These are phyloP conservation scores for Carpinus viminea DNA, from an alignment of 306 rosid species.

Conservation along the genomic window DNA sequence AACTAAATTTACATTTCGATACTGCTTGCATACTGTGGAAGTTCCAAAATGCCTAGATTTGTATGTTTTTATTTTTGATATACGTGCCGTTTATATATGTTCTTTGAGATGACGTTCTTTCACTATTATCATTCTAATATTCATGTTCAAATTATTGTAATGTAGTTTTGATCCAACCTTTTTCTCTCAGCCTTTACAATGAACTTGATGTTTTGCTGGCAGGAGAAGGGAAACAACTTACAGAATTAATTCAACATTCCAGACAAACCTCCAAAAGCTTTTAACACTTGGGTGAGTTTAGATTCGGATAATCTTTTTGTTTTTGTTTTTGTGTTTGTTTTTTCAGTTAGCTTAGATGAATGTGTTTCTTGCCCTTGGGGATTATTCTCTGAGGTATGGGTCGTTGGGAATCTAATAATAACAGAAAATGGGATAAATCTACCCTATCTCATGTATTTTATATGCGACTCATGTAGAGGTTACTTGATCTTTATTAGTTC, in stretches of 20 bases:
- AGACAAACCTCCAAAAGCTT: conserved; percentile 82
- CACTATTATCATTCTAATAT: neutral
- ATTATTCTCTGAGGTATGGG: neutral
- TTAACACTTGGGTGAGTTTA: conserved; percentile 69
- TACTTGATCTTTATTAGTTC: neutral
- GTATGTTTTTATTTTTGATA: neutral
- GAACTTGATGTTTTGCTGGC: conserved; percentile 26
- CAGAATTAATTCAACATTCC: conserved; percentile 72
- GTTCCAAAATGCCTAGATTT: neutral
- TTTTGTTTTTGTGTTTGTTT: neutral
- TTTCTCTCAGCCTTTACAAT: conserved; percentile 10
- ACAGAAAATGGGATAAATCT: neutral
- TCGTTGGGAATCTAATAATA: neutral
- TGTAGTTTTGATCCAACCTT: neutral
- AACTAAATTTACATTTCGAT: neutral
- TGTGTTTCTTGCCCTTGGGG: neutral
- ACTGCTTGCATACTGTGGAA: neutral
- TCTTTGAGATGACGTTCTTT: neutral
- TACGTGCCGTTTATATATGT: neutral
- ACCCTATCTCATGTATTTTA: neutral
- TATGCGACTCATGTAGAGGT: neutral
- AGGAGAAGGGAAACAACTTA: conserved; percentile 86
- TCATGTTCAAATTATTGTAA: neutral
- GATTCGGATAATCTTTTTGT: neutral
- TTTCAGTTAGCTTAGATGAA: conserved; percentile 24